A percentile compares a stretch with the other conserved stretches of the same genome.
These are phyloP conservation scores for Planoprotostelium fungivorum DNA, from an alignment of 78 protist species.

Conservation along the genomic window DNA sequence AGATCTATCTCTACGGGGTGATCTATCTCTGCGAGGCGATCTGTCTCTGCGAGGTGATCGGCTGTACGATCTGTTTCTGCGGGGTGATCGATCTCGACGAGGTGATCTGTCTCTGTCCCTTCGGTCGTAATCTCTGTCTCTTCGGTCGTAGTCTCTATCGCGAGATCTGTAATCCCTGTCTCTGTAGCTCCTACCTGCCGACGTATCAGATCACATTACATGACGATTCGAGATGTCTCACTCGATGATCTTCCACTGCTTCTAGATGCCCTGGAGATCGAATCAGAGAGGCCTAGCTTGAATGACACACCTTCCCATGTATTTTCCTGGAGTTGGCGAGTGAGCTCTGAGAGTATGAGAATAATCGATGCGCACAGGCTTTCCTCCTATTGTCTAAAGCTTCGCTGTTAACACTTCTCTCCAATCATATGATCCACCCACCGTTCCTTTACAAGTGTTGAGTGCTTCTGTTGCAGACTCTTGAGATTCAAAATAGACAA, in stretches of 20 bases:
- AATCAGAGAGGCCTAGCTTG: no score
- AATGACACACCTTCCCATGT: conserved; percentile 30
- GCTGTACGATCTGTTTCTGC: no score
- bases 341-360: conserved; percentile 40
- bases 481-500: conserved; percentile 36
- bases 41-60: no score
- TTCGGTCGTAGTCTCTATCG: neutral
- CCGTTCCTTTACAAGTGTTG: conserved; percentile 23
- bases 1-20: neutral
- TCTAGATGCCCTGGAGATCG: neutral
- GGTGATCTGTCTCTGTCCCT: neutral
- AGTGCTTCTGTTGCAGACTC: conserved; percentile 37
- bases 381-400: conserved; percentile 15
- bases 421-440: neutral
- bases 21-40: neutral
- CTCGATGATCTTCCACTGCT: neutral
- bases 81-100: no score
- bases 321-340: conserved; percentile 46
- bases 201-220: neutral
- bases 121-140: neutral
- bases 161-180: neutral
- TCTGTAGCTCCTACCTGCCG: neutral
- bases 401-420: neutral
- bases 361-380: conserved; percentile 37
- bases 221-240: neutral